Evolutionary conservation across 2,329 filamentous ascomycete genomes (phyloP).

Genomic region (Claviceps arundinis): DNA sequence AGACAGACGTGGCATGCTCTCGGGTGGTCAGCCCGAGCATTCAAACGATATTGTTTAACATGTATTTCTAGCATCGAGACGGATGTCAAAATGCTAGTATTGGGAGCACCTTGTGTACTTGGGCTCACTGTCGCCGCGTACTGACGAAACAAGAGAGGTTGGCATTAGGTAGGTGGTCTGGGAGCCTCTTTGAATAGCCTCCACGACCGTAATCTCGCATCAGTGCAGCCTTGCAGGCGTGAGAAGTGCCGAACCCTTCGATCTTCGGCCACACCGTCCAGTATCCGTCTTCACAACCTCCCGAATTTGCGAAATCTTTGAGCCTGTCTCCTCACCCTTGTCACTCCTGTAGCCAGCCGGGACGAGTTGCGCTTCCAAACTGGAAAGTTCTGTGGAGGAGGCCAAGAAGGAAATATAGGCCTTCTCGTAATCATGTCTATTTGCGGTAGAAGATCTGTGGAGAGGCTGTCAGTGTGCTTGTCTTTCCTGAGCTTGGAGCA

Average conservation of each 20-base stretch:
- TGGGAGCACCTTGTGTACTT: neutral
- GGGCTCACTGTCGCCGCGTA: neutral
- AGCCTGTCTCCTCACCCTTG: neutral
- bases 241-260: neutral
- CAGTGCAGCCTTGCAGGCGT: neutral
- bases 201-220: neutral
- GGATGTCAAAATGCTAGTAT: neutral
- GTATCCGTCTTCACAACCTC: neutral
- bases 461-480: neutral
- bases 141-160: neutral
- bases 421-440: conserved; percentile 1
- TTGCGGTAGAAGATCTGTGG: conserved; percentile 8
- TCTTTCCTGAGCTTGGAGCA: neutral
- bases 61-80: neutral
- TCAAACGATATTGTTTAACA: neutral
- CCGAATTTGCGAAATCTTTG: neutral
- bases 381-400: neutral
- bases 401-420: neutral
- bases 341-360: neutral
- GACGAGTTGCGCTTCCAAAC: neutral
- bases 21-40: neutral
- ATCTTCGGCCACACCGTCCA: neutral
- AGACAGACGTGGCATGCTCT: neutral
- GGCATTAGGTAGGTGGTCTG: neutral
- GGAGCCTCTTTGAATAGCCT: neutral